Percentiles rank a stretch among this genome's conserved stretches.
Evolutionary conservation across 2,329 filamentous ascomycete species (phyloP).

Genomic region (Apiospora koreana): DNA sequence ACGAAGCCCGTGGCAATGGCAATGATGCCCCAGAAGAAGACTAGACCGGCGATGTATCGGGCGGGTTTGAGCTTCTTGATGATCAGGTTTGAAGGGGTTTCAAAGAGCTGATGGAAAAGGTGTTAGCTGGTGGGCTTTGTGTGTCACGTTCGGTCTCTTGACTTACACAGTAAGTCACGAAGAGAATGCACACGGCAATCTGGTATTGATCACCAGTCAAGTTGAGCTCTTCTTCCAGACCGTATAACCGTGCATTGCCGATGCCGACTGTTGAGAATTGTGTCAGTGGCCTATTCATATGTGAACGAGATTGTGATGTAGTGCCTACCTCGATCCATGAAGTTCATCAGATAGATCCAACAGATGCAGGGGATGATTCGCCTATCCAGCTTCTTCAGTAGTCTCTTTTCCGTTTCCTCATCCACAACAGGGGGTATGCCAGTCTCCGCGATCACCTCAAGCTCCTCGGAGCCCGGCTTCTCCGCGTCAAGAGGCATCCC

Average conservation of each 20-base stretch:
- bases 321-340: constrained; percentile 45
- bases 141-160: not conserved
- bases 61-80: constrained; percentile 38
- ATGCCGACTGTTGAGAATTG: constrained; percentile 60
- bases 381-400: constrained; percentile 29
- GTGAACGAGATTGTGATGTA: no score
- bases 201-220: constrained; percentile 68
- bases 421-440: not conserved
- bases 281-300: no score
- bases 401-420: not conserved
- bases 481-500: not conserved
- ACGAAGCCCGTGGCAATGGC: constrained; percentile 26
- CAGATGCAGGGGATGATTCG: constrained; percentile 49
- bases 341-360: constrained; percentile 53
- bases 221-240: constrained; percentile 61
- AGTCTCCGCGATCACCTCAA: not conserved
- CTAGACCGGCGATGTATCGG: constrained; percentile 22
- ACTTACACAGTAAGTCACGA: constrained; percentile 61
- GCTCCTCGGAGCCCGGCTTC: not conserved
- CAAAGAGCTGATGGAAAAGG: constrained; percentile 31
- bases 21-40: constrained; percentile 28
- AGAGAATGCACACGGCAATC: constrained; percentile 65
- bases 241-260: constrained; percentile 67
- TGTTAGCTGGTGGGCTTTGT: not conserved
- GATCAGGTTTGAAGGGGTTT: constrained; percentile 42